Conservation (phyloP, 2,329 filamentous ascomycete species). For the Xylariales sp. region DNA sequence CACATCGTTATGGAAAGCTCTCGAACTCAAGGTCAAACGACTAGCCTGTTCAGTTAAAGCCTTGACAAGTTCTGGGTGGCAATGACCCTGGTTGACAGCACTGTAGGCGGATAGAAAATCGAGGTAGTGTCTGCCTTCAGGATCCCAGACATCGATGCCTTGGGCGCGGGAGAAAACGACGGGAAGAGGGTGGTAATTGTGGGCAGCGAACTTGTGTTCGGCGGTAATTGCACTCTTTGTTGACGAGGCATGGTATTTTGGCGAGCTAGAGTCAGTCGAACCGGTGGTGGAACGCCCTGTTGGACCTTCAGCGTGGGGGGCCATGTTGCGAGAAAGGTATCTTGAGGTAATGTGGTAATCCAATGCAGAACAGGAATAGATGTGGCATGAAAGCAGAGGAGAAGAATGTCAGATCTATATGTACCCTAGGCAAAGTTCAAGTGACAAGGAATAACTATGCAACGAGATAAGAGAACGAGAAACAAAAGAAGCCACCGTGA, state of each 20-base stretch:
- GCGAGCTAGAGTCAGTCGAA: constrained; percentile 46
- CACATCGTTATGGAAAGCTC: constrained; percentile 98
- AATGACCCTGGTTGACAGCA: constrained; percentile 97
- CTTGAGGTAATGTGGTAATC: constrained; percentile 14
- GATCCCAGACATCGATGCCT: constrained; percentile 94
- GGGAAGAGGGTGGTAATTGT: constrained; percentile 98
- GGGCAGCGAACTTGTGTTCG: constrained; percentile 88
- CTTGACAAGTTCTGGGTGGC: constrained; percentile 94
- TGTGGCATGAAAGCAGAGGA: constrained; percentile 13
- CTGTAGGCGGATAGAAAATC: constrained; percentile 99
- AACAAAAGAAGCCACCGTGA: constrained; percentile 27
- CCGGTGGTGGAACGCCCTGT: constrained; percentile 50
- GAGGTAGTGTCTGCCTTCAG: constrained; percentile 93
- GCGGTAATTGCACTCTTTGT: constrained; percentile 81
- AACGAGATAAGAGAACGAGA: constrained; percentile 27
- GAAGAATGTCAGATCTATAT: constrained; percentile 20
- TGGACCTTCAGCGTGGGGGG: constrained; percentile 66
- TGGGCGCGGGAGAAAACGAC: constrained; percentile 90
- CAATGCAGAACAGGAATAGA: constrained; percentile 6
- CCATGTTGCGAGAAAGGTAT: constrained; percentile 57
- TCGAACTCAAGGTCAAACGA: constrained; percentile 89
- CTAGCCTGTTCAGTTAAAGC: constrained; percentile 89
- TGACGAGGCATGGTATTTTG: constrained; percentile 78
- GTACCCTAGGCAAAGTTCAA: constrained; percentile 8
- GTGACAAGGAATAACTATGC: constrained; percentile 41